Evolutionary conservation across 129 eudicot genomes (phyloP).

Genomic region (Scalesia atractyloides): DNA sequence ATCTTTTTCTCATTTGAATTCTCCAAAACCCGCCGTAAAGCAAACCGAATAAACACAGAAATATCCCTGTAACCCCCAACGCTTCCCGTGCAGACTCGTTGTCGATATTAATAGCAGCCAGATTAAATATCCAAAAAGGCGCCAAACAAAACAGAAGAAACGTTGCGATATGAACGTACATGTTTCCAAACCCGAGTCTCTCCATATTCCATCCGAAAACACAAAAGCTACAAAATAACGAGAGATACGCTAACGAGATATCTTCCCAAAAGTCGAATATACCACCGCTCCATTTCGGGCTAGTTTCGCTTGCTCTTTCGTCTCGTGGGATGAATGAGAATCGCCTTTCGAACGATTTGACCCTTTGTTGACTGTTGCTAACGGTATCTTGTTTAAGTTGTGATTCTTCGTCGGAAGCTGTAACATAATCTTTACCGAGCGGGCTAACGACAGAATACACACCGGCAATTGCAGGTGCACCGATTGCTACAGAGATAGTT

Average conservation of each 20-base stretch:
- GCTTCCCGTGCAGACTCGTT: conserved; percentile 68
- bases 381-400: conserved; percentile 43
- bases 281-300: conserved; percentile 86
- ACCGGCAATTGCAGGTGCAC: conserved; percentile 94
- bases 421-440: conserved; percentile 76
- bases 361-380: conserved; percentile 40
- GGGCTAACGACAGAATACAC: conserved; percentile 79
- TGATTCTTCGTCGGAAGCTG: conserved; percentile 67
- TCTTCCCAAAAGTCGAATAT: conserved; percentile 92
- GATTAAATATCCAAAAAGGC: conserved; percentile 84
- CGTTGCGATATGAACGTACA: conserved; percentile 94
- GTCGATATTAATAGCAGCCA: conserved; percentile 89
- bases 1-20: conserved; percentile 95
- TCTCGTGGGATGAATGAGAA: conserved; percentile 71
- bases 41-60: conserved; percentile 81
- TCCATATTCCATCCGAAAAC: conserved; percentile 99
- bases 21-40: conserved; percentile 99
- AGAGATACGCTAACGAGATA: conserved; percentile 81
- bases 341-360: conserved; percentile 56
- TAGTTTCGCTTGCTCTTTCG: conserved; percentile 44
- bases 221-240: conserved; percentile 81
- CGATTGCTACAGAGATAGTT: conserved; percentile 75
- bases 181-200: conserved; percentile 93
- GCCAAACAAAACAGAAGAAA: conserved; percentile 87
- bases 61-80: conserved; percentile 71